Evolutionary conservation across 1,139 yeast species (phyloP).

Genomic region (Suhomyces atakaporum): DNA sequence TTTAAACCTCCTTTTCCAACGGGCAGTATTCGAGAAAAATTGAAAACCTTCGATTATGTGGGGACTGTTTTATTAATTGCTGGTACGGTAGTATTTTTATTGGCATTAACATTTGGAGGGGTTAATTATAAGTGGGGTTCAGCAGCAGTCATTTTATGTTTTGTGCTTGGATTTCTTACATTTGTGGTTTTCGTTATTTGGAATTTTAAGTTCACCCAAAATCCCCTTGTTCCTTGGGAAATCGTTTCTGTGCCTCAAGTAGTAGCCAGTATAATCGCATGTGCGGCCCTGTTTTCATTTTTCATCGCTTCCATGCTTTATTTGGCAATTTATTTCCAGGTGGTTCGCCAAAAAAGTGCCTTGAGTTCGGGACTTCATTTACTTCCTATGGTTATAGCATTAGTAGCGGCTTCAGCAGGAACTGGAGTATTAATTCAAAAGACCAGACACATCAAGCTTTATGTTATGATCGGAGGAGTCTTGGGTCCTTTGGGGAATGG

Average conservation of each 20-base stretch:
- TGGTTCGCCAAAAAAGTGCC: slow-evolving; percentile 33
- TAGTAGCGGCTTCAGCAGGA: slow-evolving; percentile 31
- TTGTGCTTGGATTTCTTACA: slow-evolving; percentile 53
- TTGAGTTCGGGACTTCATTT: slow-evolving; percentile 41
- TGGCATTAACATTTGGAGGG: slow-evolving; percentile 60
- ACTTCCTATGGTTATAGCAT: slow-evolving; percentile 39
- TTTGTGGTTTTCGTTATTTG: slow-evolving; percentile 43
- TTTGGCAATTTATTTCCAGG: slow-evolving; percentile 38
- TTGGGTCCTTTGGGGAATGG: slow-evolving; percentile 39
- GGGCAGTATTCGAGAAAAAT: slow-evolving; percentile 40
- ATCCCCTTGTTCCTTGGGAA: slow-evolving; percentile 49
- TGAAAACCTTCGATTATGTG: slow-evolving; percentile 45
- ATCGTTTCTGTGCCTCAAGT: slow-evolving; percentile 31
- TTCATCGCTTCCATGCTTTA: slow-evolving; percentile 14
- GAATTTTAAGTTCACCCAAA: slow-evolving; percentile 47
- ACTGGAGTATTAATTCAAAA: slow-evolving; percentile 34
- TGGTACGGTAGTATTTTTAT: slow-evolving; percentile 45
- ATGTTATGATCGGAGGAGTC: slow-evolving; percentile 27
- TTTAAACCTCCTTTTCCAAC: slow-evolving; percentile 58
- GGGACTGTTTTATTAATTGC: slow-evolving; percentile 45
- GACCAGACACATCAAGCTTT: slow-evolving; percentile 34
- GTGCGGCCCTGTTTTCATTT: slow-evolving; percentile 17
- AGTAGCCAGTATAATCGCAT: slow-evolving; percentile 19
- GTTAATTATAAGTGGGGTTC: slow-evolving; percentile 50
- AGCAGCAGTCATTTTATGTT: slow-evolving; percentile 54